Percentiles rank a stretch among this genome's conserved stretches.
phyloP scores from a whole-genome alignment of 306 rosid genomes.

The Vicia sativa region DNA sequence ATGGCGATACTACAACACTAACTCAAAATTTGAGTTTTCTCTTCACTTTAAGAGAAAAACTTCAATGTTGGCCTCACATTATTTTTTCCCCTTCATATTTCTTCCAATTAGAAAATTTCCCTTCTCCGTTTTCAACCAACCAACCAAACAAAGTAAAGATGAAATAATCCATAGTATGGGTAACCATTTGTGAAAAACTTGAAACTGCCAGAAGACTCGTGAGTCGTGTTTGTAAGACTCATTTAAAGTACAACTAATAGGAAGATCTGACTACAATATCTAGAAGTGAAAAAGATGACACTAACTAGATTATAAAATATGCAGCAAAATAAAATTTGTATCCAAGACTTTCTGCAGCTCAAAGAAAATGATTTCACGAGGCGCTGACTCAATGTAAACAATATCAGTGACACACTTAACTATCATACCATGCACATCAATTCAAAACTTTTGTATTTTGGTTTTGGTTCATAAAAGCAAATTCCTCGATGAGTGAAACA shows the following conservation, averaged over 20 bases:
- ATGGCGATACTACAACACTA: too few species aligned
- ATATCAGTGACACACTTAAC: slow-evolving; percentile 16
- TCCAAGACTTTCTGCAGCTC: background rate
- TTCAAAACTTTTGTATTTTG: slow-evolving; percentile 15
- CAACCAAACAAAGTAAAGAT: background rate
- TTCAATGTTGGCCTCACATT: slow-evolving; percentile 1
- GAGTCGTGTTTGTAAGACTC: background rate
- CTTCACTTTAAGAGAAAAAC: background rate
- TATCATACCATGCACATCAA: slow-evolving; percentile 11
- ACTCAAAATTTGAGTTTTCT: background rate
- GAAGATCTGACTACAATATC: slow-evolving; percentile 22
- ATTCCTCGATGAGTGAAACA: slow-evolving; percentile 5
- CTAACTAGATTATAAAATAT: slow-evolving; percentile 1
- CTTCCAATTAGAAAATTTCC: background rate
- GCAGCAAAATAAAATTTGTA: slow-evolving; percentile 8
- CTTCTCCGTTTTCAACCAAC: background rate
- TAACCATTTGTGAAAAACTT: slow-evolving; percentile 7
- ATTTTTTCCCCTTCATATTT: background rate
- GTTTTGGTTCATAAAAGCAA: slow-evolving; percentile 5
- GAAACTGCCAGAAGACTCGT: background rate
- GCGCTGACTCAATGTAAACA: background rate
- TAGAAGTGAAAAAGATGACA: slow-evolving; percentile 3
- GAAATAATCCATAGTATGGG: background rate
- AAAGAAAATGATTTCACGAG: background rate
- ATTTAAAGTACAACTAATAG: background rate